A percentile compares a stretch with the other conserved stretches of the same genome.
Evolutionary conservation across 78 protist species (phyloP).

Genomic region (Dictyostelium brefeldianum): DNA sequence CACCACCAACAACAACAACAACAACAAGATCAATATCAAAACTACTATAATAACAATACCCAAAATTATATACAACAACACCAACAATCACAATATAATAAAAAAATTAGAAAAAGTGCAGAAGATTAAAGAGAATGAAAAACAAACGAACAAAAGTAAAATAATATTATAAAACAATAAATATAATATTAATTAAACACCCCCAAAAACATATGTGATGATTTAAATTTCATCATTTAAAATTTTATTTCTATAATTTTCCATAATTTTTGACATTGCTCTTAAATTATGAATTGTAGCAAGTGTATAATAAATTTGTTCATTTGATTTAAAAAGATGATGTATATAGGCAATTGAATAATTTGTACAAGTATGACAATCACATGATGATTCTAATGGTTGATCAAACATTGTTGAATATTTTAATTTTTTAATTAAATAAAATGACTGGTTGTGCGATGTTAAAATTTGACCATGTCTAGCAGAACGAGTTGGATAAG

Average conservation of each 20-base stretch:
- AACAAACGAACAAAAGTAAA: no score
- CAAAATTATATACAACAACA: neutral
- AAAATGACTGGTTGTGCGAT: neutral
- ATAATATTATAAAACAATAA: neutral
- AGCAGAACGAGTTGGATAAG: conserved; percentile 88
- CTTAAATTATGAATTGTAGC: conserved; percentile 76
- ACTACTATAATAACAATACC: no score
- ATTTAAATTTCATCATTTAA: conserved; percentile 42
- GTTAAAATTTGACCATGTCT: conserved; percentile 74
- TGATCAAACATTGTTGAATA: conserved; percentile 4
- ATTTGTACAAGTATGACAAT: conserved; percentile 74
- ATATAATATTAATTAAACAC: no score
- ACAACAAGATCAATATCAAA: neutral
- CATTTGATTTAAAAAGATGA: conserved; percentile 73
- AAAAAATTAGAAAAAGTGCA: neutral
- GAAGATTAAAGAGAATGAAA: neutral
- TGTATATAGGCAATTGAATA: conserved; percentile 64
- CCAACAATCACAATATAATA: neutral
- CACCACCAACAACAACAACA: neutral
- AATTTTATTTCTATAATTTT: conserved; percentile 45
- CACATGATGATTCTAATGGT: conserved; percentile 60
- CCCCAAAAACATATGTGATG: neutral
- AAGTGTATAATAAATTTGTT: conserved; percentile 71
- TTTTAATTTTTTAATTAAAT: conserved; percentile 22
- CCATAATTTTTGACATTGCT: conserved; percentile 58